phyloP scores from a whole-genome alignment of 2,329 filamentous ascomycete genomes.

The Fusarium odoratissimum region DNA sequence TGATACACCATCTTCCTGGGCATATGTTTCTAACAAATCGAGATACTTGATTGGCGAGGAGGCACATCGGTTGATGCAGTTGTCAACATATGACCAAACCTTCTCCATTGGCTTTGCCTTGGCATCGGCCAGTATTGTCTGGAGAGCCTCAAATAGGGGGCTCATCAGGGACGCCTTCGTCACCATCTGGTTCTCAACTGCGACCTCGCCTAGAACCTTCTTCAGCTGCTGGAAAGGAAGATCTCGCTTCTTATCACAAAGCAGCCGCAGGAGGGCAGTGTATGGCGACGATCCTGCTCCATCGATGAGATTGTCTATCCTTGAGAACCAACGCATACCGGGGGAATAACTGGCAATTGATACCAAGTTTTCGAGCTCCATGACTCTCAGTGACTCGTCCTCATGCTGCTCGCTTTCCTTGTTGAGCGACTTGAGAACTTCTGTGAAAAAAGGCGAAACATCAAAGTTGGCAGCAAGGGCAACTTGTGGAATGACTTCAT shows the following conservation, averaged over 20 bases:
- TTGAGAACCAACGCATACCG: slow-evolving; percentile 91
- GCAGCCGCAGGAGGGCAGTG: slow-evolving; percentile 71
- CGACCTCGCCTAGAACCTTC: slow-evolving; percentile 69
- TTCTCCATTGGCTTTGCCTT: slow-evolving; percentile 48
- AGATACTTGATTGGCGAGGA: slow-evolving; percentile 85
- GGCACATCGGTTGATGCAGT: slow-evolving; percentile 81
- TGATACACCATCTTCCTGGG: slow-evolving; percentile 46
- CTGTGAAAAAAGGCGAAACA: slow-evolving; percentile 80
- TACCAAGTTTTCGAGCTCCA: slow-evolving; percentile 85
- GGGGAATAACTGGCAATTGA: slow-evolving; percentile 83
- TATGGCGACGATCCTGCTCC: slow-evolving; percentile 68
- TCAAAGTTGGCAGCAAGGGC: slow-evolving; percentile 90
- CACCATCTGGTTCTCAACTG: slow-evolving; percentile 75
- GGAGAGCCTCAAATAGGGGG: slow-evolving; percentile 56
- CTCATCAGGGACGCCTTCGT: slow-evolving; percentile 62
- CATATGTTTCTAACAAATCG: slow-evolving; percentile 69
- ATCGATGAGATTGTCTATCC: slow-evolving; percentile 69
- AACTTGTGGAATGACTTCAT: slow-evolving; percentile 81
- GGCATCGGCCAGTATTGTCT: slow-evolving; percentile 34
- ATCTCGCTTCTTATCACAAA: slow-evolving; percentile 47
- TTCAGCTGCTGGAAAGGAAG: slow-evolving; percentile 58
- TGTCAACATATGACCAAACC: slow-evolving; percentile 81
- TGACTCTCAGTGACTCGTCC: slow-evolving; percentile 67
- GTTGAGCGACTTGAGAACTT: slow-evolving; percentile 72
- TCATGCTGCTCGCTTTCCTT: slow-evolving; percentile 61